Base-by-base conservation (phyloP, 768 basidiomycete species). In the Lactarius evosmus region DNA sequence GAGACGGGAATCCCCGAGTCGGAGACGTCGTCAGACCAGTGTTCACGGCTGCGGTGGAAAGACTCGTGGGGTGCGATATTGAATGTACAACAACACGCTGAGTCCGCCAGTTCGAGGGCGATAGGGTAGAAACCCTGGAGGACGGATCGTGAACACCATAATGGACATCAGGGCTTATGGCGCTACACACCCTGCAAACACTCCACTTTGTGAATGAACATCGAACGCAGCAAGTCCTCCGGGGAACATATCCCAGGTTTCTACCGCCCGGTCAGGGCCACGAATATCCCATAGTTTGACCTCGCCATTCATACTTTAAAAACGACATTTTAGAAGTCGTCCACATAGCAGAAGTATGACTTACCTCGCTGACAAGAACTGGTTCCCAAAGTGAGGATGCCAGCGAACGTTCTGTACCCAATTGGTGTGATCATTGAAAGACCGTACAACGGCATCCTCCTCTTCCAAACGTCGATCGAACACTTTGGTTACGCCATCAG, bases 381-480 rank as follows among this genome's bases (percentile, higher is more conserved):
- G 90, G 6, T 81, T 80, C 30, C 79, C 76, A 22, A 82, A 76
- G 6, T 80, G 84, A 2, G 91, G 85, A 74, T 96, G 90, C 81
- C 93, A 89, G 65, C 86, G 85, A 33, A 92, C 93, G 69, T 89
- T 95, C 73, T 93, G 92, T 7, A 98, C 85, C 94, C 95, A 98
- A 11, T 90, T 84, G 9, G 80, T 75, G 74, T 96, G 95, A 56
- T 83, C 82, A 33, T 80, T 77, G 72, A 91, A 95, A 2, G 84
- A 84, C 56, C 89, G 79, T 19, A 97, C 85, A 19, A 96, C 86
- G 5, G 92, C 86, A 61, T 93, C 87, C 8, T 93, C 88, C 57
- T 88, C 87, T 66, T 88, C 85, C 14, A 93, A 74, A n/a, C 97
- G 85, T 36, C 91, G 87, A 77, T 99, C 97, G 75, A 95, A 98